These are phyloP conservation scores for Picea sitchensis DNA, from an alignment of 75 land plant species.

Conservation along the genomic window DNA sequence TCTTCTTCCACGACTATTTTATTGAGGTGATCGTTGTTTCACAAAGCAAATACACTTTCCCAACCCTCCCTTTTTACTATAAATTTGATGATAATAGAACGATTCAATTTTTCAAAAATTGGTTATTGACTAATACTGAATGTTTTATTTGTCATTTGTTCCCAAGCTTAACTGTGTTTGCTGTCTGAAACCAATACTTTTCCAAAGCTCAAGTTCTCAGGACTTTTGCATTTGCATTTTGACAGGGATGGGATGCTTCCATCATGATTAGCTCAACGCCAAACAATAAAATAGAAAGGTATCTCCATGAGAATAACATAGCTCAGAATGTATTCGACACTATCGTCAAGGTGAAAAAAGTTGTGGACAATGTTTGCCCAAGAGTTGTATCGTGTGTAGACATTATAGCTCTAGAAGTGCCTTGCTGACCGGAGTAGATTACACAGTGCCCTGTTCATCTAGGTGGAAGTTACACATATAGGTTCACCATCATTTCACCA, in stretches of 20 bases:
- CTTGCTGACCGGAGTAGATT: too few relatives aligned
- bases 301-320: conserved; percentile 21
- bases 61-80: too few relatives aligned
- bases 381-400: conserved; percentile 33
- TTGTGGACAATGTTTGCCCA: conserved; percentile 25
- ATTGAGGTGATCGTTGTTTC: conserved; percentile 7
- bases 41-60: not conserved
- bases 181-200: not conserved
- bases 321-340: conserved; percentile 30
- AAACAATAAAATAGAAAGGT: conserved; percentile 21
- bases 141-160: too few relatives aligned
- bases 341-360: conserved; percentile 15
- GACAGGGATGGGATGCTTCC: conserved; percentile 41
- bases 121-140: not conserved
- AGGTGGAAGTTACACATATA: too few relatives aligned
- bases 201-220: not conserved
- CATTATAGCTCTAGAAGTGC: conserved; percentile 19
- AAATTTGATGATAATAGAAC: not conserved
- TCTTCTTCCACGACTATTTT: conserved; percentile 22
- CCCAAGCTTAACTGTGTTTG: not conserved
- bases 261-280: conserved; percentile 23
- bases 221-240: not conserved
- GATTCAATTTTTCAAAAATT: not conserved
- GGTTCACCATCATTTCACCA: too few relatives aligned
- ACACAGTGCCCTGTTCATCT: too few relatives aligned